Percentiles rank a stretch among this genome's conserved stretches.
These are phyloP conservation scores for Dothideomycetes sp. DNA, from an alignment of 2,329 filamentous ascomycete genomes.

Conservation along the genomic window DNA sequence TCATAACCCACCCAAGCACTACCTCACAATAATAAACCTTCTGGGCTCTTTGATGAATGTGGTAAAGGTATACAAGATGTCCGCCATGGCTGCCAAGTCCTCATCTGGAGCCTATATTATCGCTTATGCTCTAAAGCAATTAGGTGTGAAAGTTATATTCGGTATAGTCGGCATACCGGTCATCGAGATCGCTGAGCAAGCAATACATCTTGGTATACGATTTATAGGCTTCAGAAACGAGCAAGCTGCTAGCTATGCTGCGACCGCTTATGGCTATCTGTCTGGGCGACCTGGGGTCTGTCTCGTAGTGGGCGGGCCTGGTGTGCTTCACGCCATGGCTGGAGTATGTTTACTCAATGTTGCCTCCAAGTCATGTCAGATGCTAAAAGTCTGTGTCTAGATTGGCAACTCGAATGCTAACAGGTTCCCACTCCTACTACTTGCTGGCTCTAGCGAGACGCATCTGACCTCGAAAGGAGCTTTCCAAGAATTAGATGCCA, in stretches of 20 bases:
- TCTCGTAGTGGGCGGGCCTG: conserved; percentile 48
- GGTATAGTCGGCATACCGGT: conserved; percentile 45
- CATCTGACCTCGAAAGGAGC: conserved; percentile 41
- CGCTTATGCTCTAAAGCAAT: conserved; percentile 35
- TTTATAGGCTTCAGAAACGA: conserved; percentile 50
- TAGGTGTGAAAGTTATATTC: conserved; percentile 41
- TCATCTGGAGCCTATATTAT: conserved; percentile 32
- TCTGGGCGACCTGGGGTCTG: conserved; percentile 46
- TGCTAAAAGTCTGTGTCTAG: neutral
- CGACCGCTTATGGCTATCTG: conserved; percentile 47
- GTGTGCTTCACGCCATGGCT: conserved; percentile 47
- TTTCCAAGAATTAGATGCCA: conserved; percentile 48
- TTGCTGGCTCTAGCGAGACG: conserved; percentile 44
- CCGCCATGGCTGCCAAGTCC: neutral
- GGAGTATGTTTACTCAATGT: conserved; percentile 30
- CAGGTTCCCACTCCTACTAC: conserved; percentile 42
- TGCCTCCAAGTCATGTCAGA: neutral
- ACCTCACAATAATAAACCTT: no score
- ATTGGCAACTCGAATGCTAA: conserved; percentile 35
- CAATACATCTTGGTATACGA: conserved; percentile 44
- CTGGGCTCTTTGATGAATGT: no score
- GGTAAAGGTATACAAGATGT: no score
- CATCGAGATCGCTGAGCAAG: conserved; percentile 46
- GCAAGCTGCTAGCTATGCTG: conserved; percentile 47
- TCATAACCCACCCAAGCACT: no score